Conservation (phyloP, 2,329 filamentous ascomycete species). For the Penicillium decumbens region DNA sequence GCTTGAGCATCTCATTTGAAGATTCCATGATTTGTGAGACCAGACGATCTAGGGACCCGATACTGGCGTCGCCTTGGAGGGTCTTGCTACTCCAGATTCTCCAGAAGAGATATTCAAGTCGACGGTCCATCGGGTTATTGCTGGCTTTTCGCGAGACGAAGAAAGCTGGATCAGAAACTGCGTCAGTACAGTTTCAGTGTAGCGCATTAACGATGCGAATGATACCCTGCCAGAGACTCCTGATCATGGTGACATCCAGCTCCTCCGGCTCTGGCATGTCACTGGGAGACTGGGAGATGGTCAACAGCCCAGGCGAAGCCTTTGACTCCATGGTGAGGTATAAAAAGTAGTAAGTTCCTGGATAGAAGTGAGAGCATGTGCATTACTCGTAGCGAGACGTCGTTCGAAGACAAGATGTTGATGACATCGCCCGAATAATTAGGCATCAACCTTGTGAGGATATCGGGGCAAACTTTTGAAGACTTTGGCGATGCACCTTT, state of each 20-base stretch:
- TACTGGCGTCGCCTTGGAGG: conserved; percentile 36
- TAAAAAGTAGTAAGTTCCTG: background rate
- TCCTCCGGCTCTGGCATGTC: conserved; percentile 35
- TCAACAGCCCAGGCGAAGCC: conserved; percentile 42
- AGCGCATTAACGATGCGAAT: background rate
- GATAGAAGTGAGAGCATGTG: background rate
- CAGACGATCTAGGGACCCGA: conserved; percentile 40
- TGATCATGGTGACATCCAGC: conserved; percentile 41
- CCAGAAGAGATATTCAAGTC: conserved; percentile 53
- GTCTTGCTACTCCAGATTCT: conserved; percentile 46
- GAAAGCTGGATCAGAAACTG: conserved; percentile 38
- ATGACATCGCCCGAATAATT: background rate
- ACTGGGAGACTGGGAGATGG: conserved; percentile 36
- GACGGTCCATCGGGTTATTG: conserved; percentile 38
- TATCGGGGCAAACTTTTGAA: background rate
- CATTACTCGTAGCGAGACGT: background rate
- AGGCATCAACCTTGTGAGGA: background rate
- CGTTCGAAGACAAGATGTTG: background rate
- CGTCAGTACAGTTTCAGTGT: background rate
- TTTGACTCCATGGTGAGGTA: conserved; percentile 34
- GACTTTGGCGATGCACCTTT: background rate
- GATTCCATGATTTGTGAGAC: conserved; percentile 43
- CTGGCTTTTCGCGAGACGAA: conserved; percentile 43
- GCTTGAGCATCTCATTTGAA: background rate
- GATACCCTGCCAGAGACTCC: conserved; percentile 48